phyloP scores from a whole-genome alignment of 371 early-diverging fungal genomes.

The Choanephora cucurbitarum region DNA sequence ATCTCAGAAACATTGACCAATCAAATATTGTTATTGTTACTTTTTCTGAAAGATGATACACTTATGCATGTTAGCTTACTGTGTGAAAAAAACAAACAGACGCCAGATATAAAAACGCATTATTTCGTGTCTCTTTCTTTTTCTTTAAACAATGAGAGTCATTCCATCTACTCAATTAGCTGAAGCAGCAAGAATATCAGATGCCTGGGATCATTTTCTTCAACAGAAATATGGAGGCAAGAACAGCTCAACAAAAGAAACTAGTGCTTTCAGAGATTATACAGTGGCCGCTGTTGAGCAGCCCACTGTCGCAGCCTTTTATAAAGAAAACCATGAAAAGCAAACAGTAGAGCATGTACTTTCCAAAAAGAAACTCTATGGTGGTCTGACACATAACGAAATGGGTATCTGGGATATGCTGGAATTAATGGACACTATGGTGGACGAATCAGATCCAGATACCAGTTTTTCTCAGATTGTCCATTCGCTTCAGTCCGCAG shows the following conservation, averaged over 20 bases:
- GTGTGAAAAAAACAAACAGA: neutral
- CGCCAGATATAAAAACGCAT: no score
- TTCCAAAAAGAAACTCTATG: conserved; percentile 33
- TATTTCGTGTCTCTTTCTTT: neutral
- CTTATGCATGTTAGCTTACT: neutral
- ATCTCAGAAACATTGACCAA: neutral
- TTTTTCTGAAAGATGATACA: neutral
- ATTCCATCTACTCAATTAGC: conserved; percentile 16
- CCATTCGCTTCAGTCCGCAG: conserved; percentile 62
- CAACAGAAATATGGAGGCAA: conserved; percentile 33
- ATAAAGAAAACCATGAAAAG: conserved; percentile 44
- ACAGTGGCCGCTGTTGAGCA: conserved; percentile 25
- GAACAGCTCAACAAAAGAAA: conserved; percentile 20
- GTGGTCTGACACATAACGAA: conserved; percentile 26
- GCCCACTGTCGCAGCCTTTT: conserved; percentile 33
- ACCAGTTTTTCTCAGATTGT: conserved; percentile 49
- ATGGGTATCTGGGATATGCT: conserved; percentile 60
- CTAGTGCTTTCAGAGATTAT: conserved; percentile 32
- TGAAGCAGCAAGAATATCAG: conserved; percentile 31
- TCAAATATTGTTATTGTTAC: no score
- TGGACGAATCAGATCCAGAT: conserved; percentile 58
- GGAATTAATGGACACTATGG: conserved; percentile 49
- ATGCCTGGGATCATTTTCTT: conserved; percentile 38
- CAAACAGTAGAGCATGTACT: conserved; percentile 46
- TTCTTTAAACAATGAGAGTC: conserved; percentile 1